Conservation (phyloP, 78 protist species). For the Monocercomonoides exilis region DNA sequence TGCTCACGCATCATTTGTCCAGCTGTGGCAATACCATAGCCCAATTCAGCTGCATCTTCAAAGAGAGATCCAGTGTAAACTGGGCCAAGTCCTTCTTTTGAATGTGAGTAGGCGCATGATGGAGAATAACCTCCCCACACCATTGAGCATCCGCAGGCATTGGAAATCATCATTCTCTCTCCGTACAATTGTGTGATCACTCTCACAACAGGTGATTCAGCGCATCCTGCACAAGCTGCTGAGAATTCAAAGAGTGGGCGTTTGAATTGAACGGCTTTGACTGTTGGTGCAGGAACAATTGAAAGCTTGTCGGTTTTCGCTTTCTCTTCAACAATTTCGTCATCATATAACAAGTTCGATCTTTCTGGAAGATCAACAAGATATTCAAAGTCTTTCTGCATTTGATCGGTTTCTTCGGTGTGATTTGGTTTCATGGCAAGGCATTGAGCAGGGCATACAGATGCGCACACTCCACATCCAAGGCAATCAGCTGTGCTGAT, state of each 20-base stretch:
- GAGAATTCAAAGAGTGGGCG: constrained; percentile 60
- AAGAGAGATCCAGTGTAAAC: constrained; percentile 24
- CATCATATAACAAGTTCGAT: constrained; percentile 16
- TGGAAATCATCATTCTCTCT: constrained; percentile 18
- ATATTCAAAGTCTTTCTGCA: constrained; percentile 33
- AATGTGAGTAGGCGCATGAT: constrained; percentile 12
- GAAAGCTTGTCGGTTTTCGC: not conserved
- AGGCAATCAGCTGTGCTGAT: constrained; percentile 52
- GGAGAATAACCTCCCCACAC: constrained; percentile 29
- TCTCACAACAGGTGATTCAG: constrained; percentile 56
- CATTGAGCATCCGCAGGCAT: constrained; percentile 46
- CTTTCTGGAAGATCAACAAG: constrained; percentile 15
- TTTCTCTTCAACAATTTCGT: not conserved
- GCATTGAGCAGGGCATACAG: constrained; percentile 54
- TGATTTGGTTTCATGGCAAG: constrained; percentile 19
- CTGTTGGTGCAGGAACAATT: constrained; percentile 11
- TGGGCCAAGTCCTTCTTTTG: constrained; percentile 31
- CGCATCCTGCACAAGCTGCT: constrained; percentile 68
- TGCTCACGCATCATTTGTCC: not conserved
- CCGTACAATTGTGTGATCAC: constrained; percentile 48
- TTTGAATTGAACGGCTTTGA: constrained; percentile 48
- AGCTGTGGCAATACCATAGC: constrained; percentile 11
- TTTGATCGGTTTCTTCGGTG: constrained; percentile 12
- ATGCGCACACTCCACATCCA: constrained; percentile 50
- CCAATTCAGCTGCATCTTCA: constrained; percentile 44